Base-by-base conservation (phyloP, 1,284 basidiomycete genomes). In the Cerioporus squamosus region DNA sequence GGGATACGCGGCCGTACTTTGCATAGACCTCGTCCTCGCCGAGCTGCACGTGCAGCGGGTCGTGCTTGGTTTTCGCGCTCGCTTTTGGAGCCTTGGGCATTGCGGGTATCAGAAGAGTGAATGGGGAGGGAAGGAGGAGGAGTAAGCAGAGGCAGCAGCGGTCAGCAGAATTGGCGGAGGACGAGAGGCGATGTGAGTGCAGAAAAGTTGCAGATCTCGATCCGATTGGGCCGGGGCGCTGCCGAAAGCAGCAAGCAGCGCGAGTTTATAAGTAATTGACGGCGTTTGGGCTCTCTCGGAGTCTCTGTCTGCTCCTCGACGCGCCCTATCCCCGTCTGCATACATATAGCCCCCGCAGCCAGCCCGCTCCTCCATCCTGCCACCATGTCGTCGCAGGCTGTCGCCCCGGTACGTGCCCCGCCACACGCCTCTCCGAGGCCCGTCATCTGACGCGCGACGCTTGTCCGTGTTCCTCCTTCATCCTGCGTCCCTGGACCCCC, bases 1-100 rank as follows among this genome's bases (percentile, higher is more conserved):
- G 80, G 46, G 87, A 88, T 18, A 94, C 74, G 54, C 84, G 84
- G 5, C 94, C 94, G 70, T 93, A 94, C 71, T 89, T 91, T 64
- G 82, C 85, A 18, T 88, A 70, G 0, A 82, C 68, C 67, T 91
- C 88, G 71, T 96, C 94, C 61, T 88, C 87, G 53, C 85, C 81
- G 52, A 97, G 80, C 72, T 95, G 90, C 39, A 89, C 80, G 67
- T 90, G 86, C n/a, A 97, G 83, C 22, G 94, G 93, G 68, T 94
- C 93, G 73, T 94, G 94, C 67, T 93, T 80, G 20, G 79, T 72
- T 64, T 88, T 91, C 53, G 75, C 76, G 17, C 76, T 62, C 5
- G 79, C 62, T 71, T 83, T 87, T 60, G 77, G 71, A 7, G 79
- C 75, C 62, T 87, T 82, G 62, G 90, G 90, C 90, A 92, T 92